A percentile compares a stretch with the other conserved stretches of the same genome.
phyloP scores from a whole-genome alignment of 805 yeast species.

The Zygosaccharomyces bailii region DNA sequence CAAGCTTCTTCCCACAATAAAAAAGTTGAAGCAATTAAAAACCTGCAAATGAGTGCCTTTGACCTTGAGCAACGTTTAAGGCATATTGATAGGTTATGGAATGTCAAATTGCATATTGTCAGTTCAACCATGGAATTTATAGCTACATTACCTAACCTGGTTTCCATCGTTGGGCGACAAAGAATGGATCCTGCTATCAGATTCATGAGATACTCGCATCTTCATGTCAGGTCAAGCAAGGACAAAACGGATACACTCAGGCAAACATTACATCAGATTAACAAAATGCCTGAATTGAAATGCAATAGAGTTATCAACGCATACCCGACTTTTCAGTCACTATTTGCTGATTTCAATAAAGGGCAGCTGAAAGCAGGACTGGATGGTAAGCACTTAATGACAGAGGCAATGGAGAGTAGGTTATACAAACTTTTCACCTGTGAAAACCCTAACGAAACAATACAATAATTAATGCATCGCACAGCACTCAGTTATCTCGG shows the following conservation, averaged over 20 bases:
- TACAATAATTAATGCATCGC: conserved; percentile 15
- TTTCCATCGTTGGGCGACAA: conserved; percentile 52
- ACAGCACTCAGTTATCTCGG: too few species aligned
- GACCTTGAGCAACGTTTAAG: conserved; percentile 43
- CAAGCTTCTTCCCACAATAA: conserved; percentile 9
- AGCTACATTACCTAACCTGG: conserved; percentile 56
- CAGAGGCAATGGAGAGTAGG: conserved; percentile 49
- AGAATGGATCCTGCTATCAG: conserved; percentile 55
- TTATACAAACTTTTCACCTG: conserved; percentile 48
- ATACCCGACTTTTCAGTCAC: conserved; percentile 39
- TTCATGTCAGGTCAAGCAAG: conserved; percentile 56
- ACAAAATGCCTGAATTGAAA: conserved; percentile 51
- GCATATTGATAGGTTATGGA: conserved; percentile 45
- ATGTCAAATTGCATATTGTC: conserved; percentile 45
- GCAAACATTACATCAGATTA: conserved; percentile 54
- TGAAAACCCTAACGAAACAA: conserved; percentile 46
- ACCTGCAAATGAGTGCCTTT: conserved; percentile 18
- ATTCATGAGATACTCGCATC: conserved; percentile 50
- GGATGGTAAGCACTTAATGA: conserved; percentile 45
- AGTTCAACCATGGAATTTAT: conserved; percentile 42
- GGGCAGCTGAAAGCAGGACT: conserved; percentile 40
- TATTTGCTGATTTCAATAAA: conserved; percentile 30
- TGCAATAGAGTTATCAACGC: conserved; percentile 44
- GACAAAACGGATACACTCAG: conserved; percentile 45
- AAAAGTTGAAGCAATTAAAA: conserved; percentile 14